Evolutionary conservation across 2,329 filamentous ascomycete genomes (phyloP), one percentile per base, ranked within the genome.

Genomic region (Diaporthe velutina): DNA sequence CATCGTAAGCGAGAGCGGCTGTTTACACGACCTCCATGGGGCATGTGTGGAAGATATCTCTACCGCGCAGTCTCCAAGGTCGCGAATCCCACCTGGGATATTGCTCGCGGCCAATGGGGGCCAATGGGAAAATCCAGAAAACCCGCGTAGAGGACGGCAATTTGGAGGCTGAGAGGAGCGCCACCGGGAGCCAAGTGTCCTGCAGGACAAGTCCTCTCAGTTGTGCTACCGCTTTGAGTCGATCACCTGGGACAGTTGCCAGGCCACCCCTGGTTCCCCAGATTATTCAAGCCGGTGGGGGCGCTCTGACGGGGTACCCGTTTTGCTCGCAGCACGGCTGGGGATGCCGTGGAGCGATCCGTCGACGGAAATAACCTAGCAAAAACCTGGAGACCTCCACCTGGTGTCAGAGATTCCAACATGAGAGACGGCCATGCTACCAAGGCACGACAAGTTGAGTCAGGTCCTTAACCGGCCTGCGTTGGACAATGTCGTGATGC

Each of bases 1-100:
- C 33, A 12, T 35, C 2, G 48, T n/a, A 52, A 57, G 48, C 25
- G n/a, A 30, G 10, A 25, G 42, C 3, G 38, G 22, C 22, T n/a
- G 25, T 13, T 19, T 40, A 42, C 35, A 30, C 25, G 22, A n/a
- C 4, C 25, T 52, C 15, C 17, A 33, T 40, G 35, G 57, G 17
- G 30, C 45, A 38, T 50, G 28, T 58, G 73, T 60, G 70, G 70
- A 60, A 73, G 38, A 74, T 61, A 74, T 50, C 52, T 70, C 22
- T 68, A 55, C 61, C 70, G 70, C 33, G 45, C 30, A n/a, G n/a
- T 38, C 42, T 25, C 28, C 64, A 52, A 54, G 64, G 54, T 54
- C 64, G 12, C 40, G 22, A 38, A 68, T 61, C 33, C 55, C 73
- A 50, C 55, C 22, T 52, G 45, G 66, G 45, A 45, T 5, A 42